Percentiles rank a stretch among this genome's conserved stretches.
These are phyloP conservation scores for Magnolia changhungtana DNA, from an alignment of 164 flowering plant species.

Conservation along the genomic window DNA sequence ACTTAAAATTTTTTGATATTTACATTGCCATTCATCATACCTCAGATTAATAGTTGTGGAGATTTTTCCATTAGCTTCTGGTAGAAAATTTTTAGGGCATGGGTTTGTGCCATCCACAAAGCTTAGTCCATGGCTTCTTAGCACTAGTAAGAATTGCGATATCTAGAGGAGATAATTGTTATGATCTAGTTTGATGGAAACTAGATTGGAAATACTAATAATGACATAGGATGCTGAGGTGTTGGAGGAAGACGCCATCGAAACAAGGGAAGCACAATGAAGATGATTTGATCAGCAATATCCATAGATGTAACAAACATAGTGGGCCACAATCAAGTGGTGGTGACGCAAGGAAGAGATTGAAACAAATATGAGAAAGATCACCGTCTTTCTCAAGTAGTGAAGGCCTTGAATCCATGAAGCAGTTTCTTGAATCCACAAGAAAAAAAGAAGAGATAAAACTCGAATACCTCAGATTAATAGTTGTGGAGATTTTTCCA, in stretches of 20 bases:
- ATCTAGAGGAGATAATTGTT: not conserved
- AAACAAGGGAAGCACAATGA: not conserved
- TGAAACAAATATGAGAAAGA: no score
- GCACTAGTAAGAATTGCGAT: not conserved
- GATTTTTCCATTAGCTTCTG: not conserved
- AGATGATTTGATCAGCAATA: not conserved
- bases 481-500: not conserved
- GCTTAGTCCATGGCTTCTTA: not conserved
- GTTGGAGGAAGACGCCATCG: not conserved
- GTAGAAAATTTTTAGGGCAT: not conserved
- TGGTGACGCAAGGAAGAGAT: no score
- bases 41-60: not conserved
- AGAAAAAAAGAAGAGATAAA: no score
- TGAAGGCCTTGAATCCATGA: no score
- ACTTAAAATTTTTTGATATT: not conserved
- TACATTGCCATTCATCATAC: not conserved
- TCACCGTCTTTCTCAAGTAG: no score
- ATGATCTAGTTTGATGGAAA: not conserved
- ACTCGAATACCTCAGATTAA: not conserved
- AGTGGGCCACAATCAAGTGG: no score
- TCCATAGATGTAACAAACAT: no score
- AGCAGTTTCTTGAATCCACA: no score
- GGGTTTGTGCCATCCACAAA: not conserved
- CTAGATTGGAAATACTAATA: not conserved
- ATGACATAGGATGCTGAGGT: not conserved